Evolutionary conservation across 129 eudicot genomes (phyloP), one percentile per base, ranked within the genome.

Genomic region (Centrapalus pauciflorus): DNA sequence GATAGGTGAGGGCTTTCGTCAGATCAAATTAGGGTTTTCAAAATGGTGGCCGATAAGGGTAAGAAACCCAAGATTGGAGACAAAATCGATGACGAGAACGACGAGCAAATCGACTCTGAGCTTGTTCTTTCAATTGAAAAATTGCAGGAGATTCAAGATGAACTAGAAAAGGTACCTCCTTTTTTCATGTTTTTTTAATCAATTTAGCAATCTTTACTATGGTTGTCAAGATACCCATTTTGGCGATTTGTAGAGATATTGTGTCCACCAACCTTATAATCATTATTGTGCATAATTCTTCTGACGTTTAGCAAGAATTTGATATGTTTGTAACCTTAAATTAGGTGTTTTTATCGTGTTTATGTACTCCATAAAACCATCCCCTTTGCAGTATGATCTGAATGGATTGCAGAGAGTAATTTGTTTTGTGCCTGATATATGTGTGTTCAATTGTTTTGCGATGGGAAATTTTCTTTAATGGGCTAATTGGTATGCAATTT

Each of bases 71-170:
- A 79, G 62, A 52, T 74, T 7, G 82, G 52, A 9, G 84, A 75
- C 50, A 80, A 80, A 64, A 77, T 38, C 54, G 83, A 77, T 7
- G 80, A 85, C 48, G 85, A 81, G 10, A 79, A 62, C 58, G 61
- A 67, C 33, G 85, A 74, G 61, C 67, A 58, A 56, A 57, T 85
- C 65, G 92, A 84, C 68, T 68, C 70, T 14, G 74, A 88, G 5
- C 92, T 88, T 50, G 77, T 85, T 62, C 58, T 66, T 0, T 75
- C 87, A 67, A 79, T 89, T 38, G 93, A 89, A 41, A 89, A 89
- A 78, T 79, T 89, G 51, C 96, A 89, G 73, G 93, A 80, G 70
- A 61, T 85, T 64, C 96, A 89, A 76, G 96, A 89, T 45, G 93
- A 89, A 50, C 87, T 89, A 13, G 96, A 89, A 14, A 89, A 85